phyloP scores from a whole-genome alignment of 768 basidiomycete genomes.

The Xanthoconium stramineum region DNA sequence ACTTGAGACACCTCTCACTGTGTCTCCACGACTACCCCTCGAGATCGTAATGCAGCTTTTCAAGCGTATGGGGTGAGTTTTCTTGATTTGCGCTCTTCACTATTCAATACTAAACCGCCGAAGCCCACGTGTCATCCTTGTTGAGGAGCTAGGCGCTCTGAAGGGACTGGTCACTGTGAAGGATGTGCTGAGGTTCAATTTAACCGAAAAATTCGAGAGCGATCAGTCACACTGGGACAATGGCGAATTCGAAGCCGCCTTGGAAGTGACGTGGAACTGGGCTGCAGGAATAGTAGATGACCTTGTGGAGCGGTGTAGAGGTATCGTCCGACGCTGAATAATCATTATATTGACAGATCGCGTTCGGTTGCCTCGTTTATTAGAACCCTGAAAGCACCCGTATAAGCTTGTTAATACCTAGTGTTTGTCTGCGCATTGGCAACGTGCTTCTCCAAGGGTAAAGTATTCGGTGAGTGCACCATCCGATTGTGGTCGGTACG shows the following conservation, averaged over 20 bases:
- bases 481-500: too few species aligned
- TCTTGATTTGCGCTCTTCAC: not conserved
- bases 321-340: conserved; percentile 21
- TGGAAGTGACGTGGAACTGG: conserved; percentile 63
- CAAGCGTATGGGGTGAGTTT: conserved; percentile 91
- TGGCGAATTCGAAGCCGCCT: conserved; percentile 60
- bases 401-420: not conserved
- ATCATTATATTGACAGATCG: not conserved
- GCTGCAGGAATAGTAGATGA: conserved; percentile 36
- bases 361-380: not conserved
- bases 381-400: not conserved
- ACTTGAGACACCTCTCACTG: conserved; percentile 85
- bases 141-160: conserved; percentile 80
- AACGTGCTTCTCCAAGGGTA: not conserved
- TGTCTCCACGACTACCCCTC: conserved; percentile 85
- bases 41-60: conserved; percentile 98
- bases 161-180: conserved; percentile 92
- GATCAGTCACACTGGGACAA: conserved; percentile 54
- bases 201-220: conserved; percentile 49
- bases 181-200: conserved; percentile 88
- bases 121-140: conserved; percentile 95
- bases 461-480: not conserved
- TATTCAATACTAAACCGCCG: not conserved
- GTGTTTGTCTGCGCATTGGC: not conserved
- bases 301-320: conserved; percentile 27